Evolutionary conservation across 495 filamentous ascomycete species (phyloP), one percentile per base, ranked within the genome.

Genomic region (Glutinoglossum americanum): DNA sequence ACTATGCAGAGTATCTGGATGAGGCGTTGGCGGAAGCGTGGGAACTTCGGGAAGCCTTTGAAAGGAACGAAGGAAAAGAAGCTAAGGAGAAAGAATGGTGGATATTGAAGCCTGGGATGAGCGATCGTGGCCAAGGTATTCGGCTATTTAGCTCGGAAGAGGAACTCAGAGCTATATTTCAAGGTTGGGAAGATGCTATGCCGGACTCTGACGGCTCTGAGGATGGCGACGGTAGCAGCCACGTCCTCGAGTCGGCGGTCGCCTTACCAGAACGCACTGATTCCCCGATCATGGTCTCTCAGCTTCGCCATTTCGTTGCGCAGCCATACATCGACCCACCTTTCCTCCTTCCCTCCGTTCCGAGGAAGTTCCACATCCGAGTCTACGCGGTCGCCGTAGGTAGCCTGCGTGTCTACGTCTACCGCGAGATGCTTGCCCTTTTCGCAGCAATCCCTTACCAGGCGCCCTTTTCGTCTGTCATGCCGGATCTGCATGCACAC

Each of bases 91-190:
- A 74, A 54, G 85, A 93, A 69, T 98, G 90, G 90, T 98, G 92
- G 92, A 95, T 97, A 60, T 69, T 97, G 44, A 98, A 98, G 66
- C 92, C 92, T 0, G 80, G 89, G 1, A 97, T 98, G 92, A 94
- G 87, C 68, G 92, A 97, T 65, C 78, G 89, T 4, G 92, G 90
- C 1, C 87, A 95, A 65, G 92, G 92, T 1, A 92, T 98, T 45
- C 71, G 87, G 39, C 72, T 98, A 1, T 98, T 98, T 68, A 83
- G 78, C 64, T 84, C 79, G 41, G 83, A 88, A 69, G 80, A 80
- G 54, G 81, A 94, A 64, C 69, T 98, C 17, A 80, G 80, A 47
- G 75, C 69, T 21, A 89, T 98, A 28, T 98, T 97, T 63, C 85
- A 93, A 58, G 80, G 81, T 61, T 97, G 89, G 85, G 85, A 88